Conservation (phyloP, 176 grass and related monocot species). For the maize (Zea mays) region DNA sequence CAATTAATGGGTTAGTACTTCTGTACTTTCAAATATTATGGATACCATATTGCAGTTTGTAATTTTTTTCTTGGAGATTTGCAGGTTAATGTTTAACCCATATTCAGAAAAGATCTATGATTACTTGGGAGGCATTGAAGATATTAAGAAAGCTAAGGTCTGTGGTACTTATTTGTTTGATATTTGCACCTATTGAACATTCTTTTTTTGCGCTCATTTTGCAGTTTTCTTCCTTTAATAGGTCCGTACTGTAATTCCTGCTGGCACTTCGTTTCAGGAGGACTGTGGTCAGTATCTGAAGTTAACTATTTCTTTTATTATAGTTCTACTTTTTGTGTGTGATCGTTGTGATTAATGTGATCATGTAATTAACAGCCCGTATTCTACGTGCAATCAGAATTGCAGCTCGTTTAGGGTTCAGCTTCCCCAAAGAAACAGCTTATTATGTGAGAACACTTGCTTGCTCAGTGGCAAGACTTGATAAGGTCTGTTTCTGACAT, state of each 20-base stretch:
- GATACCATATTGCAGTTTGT: conserved; percentile 16
- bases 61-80: conserved; percentile 30
- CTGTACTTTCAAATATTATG: conserved; percentile 27
- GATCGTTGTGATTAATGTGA: conserved; percentile 41
- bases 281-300: conserved; percentile 70
- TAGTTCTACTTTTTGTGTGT: conserved; percentile 7
- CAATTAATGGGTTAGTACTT: conserved; percentile 77
- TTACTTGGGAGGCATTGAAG: conserved; percentile 89
- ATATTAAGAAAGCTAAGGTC: conserved; percentile 88
- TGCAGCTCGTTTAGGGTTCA: conserved; percentile 90
- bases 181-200: conserved; percentile 35
- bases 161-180: conserved; percentile 36
- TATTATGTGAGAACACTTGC: conserved; percentile 88
- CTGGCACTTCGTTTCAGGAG: conserved; percentile 76
- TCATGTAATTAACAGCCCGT: conserved; percentile 77
- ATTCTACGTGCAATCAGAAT: conserved; percentile 99
- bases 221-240: conserved; percentile 28
- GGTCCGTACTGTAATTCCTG: conserved; percentile 85
- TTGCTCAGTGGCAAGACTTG: conserved; percentile 69
- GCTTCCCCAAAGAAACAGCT: conserved; percentile 93
- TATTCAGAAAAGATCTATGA: conserved; percentile 91
- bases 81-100: conserved; percentile 95
- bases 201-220: conserved; percentile 19
- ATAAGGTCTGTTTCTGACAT: conserved; percentile 61
- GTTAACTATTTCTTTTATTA: conserved; percentile 23